A percentile compares a stretch with the other conserved stretches of the same genome.
phyloP scores from a whole-genome alignment of 768 basidiomycete species.

The Phlegmacium glaucopus region DNA sequence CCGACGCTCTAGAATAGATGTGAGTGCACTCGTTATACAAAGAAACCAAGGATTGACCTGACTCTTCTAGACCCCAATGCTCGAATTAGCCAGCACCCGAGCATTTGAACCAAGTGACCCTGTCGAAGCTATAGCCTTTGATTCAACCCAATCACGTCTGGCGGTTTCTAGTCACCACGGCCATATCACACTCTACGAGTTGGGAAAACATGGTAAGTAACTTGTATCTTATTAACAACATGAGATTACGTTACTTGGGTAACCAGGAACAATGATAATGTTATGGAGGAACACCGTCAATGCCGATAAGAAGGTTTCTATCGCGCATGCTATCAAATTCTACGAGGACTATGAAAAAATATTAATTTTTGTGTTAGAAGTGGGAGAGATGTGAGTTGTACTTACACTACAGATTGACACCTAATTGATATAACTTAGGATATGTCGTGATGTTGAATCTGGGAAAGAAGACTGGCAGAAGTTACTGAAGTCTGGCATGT shows the following conservation, averaged over 20 bases:
- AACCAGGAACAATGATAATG: conserved; percentile 5
- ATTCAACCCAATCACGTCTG: conserved; percentile 1
- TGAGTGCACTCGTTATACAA: not conserved
- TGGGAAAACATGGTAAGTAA: conserved; percentile 5
- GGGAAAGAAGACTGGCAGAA: conserved; percentile 10
- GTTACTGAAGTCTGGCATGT: conserved; percentile 9
- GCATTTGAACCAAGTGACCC: conserved; percentile 7
- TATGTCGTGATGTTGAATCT: conserved; percentile 4
- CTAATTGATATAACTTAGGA: conserved; percentile 1
- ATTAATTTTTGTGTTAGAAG: conserved; percentile 5
- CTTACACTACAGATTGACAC: not conserved
- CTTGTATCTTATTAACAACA: not conserved
- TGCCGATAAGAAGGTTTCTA: not conserved
- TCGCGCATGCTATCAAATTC: conserved; percentile 5
- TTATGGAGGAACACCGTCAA: not conserved
- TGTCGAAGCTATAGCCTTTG: conserved; percentile 9
- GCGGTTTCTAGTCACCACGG: conserved; percentile 7
- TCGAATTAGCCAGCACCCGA: conserved; percentile 5
- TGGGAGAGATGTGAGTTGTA: conserved; percentile 7
- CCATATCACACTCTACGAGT: conserved; percentile 1
- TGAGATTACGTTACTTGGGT: not conserved
- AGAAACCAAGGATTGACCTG: too few relatives aligned
- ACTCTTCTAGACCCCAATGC: not conserved
- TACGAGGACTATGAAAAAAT: conserved; percentile 2
- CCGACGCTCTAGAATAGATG: conserved; percentile 1